Evolutionary conservation across 2,329 filamentous ascomycete genomes (phyloP).

Genomic region (Aspergillus ibericus): DNA sequence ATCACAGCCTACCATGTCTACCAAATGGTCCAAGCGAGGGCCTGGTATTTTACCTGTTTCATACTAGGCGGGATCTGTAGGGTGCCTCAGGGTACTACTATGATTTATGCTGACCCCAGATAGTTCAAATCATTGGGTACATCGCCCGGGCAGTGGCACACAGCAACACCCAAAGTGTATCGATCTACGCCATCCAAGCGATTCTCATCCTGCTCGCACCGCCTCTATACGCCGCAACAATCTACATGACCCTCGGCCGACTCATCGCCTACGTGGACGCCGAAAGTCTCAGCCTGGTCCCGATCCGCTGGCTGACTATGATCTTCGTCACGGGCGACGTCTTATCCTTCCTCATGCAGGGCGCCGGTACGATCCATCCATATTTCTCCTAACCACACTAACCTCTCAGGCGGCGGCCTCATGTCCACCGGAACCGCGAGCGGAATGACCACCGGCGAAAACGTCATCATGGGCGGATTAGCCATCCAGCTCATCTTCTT

Average conservation of each 20-base stretch:
- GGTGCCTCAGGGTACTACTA: constrained; percentile 26
- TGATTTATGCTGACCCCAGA: background rate
- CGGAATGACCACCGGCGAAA: constrained; percentile 15
- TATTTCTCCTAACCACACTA: background rate
- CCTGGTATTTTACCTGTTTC: constrained; percentile 51
- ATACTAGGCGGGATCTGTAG: constrained; percentile 40
- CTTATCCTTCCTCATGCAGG: constrained; percentile 34
- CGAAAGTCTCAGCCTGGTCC: constrained; percentile 33
- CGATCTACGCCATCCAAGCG: constrained; percentile 36
- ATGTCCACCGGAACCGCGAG: constrained; percentile 15
- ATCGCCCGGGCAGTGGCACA: constrained; percentile 28
- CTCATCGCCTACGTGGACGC: constrained; percentile 33
- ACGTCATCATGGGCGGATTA: constrained; percentile 57
- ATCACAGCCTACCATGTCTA: constrained; percentile 45
- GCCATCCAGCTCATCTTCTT: constrained; percentile 60
- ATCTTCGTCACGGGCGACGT: constrained; percentile 38
- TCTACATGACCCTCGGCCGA: constrained; percentile 43
- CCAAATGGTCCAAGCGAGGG: constrained; percentile 44
- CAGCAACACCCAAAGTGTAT: constrained; percentile 22
- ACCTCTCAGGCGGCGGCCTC: constrained; percentile 18
- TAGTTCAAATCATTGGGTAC: constrained; percentile 48
- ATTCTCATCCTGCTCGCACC: constrained; percentile 40
- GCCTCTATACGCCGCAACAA: constrained; percentile 40
- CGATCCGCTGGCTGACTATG: constrained; percentile 37
- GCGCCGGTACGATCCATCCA: constrained; percentile 19